Conservation (phyloP, 192 early-diverging fungal genomes). For the Coemansia sp. region DNA sequence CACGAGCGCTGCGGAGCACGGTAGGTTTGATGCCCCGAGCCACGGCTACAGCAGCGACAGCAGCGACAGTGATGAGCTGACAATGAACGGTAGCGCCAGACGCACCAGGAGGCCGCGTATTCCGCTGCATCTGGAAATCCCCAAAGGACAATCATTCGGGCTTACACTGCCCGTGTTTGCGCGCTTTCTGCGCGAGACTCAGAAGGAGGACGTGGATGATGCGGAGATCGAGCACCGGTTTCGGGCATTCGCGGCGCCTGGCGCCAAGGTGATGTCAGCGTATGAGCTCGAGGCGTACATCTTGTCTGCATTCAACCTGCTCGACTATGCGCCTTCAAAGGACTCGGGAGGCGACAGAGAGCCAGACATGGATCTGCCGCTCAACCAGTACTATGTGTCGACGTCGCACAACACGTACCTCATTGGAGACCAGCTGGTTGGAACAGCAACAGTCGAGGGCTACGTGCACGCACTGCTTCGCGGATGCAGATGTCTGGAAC, state of each 20-base stretch:
- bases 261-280: constrained; percentile 28
- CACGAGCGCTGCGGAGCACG: neutral
- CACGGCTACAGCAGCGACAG: constrained; percentile 7
- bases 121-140: constrained; percentile 29
- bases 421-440: constrained; percentile 76
- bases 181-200: constrained; percentile 44
- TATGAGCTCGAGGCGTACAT: constrained; percentile 51
- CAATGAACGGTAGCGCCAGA: constrained; percentile 6
- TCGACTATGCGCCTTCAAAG: constrained; percentile 6
- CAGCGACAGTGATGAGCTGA: constrained; percentile 18
- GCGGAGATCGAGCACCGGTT: constrained; percentile 29
- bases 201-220: constrained; percentile 35
- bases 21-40: neutral
- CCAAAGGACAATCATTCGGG: constrained; percentile 22
- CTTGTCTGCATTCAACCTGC: constrained; percentile 37
- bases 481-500: constrained; percentile 88
- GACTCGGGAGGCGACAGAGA: neutral
- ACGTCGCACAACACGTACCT: constrained; percentile 94
- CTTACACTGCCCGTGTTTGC: constrained; percentile 38
- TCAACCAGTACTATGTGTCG: constrained; percentile 80
- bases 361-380: constrained; percentile 56
- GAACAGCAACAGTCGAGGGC: constrained; percentile 76
- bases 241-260: constrained; percentile 25
- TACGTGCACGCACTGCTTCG: constrained; percentile 83
- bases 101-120: neutral